These are phyloP conservation scores for Fremontodendron californicum DNA, from an alignment of 345 rosid genomes.

Conservation along the genomic window DNA sequence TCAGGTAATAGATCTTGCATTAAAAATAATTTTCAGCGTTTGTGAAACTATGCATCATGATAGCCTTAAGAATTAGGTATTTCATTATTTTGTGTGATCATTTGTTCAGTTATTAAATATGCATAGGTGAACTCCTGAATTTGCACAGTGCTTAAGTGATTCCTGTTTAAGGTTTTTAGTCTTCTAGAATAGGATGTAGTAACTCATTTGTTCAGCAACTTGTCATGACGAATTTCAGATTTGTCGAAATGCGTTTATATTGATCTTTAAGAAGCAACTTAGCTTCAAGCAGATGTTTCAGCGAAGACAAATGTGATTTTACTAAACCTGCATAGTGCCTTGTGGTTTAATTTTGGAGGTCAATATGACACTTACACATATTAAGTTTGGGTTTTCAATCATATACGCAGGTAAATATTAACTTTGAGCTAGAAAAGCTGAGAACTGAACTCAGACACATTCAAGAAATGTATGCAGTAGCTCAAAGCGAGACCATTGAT, in stretches of 20 bases:
- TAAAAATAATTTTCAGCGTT: not conserved
- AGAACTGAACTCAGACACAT: constrained; percentile 78
- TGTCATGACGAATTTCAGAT: not conserved
- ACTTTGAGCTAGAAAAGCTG: constrained; percentile 82
- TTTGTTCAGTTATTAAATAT: not conserved
- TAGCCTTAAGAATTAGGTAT: not conserved
- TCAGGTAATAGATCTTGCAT: not conserved
- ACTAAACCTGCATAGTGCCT: not conserved
- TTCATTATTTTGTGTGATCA: not conserved
- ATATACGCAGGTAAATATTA: constrained; percentile 41
- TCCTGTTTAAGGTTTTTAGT: not conserved
- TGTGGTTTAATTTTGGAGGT: not conserved
- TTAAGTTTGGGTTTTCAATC: constrained; percentile 4
- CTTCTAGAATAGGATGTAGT: not conserved
- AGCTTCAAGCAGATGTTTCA: not conserved
- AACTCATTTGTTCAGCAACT: not conserved
- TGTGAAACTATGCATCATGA: not conserved
- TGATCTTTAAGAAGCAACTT: not conserved
- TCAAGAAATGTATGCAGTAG: constrained; percentile 68
- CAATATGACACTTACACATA: not conserved
- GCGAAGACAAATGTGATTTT: not conserved
- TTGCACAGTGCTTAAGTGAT: not conserved
- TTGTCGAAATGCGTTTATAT: not conserved
- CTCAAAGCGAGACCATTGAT: constrained; percentile 71
- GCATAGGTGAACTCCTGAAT: not conserved